Conservation (phyloP, 139 green algal genomes). For the Coccomyxa sp. region DNA sequence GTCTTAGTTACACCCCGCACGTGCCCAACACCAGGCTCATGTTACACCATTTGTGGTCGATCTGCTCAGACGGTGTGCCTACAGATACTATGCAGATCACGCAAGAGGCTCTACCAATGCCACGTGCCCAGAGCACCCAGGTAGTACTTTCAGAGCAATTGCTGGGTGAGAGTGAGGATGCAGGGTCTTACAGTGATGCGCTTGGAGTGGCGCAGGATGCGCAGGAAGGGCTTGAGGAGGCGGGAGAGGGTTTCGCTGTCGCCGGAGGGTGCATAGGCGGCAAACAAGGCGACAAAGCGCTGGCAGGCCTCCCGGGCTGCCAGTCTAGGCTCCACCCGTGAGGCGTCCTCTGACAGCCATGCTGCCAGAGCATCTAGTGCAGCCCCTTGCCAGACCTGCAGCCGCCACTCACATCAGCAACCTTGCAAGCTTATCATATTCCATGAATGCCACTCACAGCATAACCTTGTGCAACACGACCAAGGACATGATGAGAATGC, state of each 20-base stretch:
- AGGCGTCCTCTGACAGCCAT: conserved; percentile 66
- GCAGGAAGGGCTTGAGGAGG: conserved; percentile 29
- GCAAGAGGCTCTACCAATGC: no score
- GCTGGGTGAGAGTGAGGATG: no score
- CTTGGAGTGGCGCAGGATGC: conserved; percentile 27
- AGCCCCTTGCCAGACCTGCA: conserved; percentile 39
- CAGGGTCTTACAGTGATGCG: conserved; percentile 24
- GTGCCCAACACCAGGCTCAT: no score
- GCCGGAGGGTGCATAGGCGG: conserved; percentile 8
- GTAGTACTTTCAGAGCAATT: no score
- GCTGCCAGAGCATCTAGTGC: conserved; percentile 60
- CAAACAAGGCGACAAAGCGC: conserved; percentile 53
- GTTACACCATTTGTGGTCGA: no score
- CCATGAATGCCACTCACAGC: no score
- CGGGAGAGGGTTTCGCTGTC: conserved; percentile 29
- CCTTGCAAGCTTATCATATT: not conserved
- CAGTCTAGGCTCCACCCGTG: conserved; percentile 56
- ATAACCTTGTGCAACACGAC: no score
- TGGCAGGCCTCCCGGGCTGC: conserved; percentile 38
- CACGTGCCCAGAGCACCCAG: no score
- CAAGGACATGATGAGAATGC: no score
- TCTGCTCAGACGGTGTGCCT: no score
- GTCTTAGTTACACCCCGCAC: no score
- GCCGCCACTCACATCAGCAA: not conserved
- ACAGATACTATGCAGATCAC: no score